Evolutionary conservation across 106 monocot species (phyloP).

Genomic region (Iris macrosiphon): DNA sequence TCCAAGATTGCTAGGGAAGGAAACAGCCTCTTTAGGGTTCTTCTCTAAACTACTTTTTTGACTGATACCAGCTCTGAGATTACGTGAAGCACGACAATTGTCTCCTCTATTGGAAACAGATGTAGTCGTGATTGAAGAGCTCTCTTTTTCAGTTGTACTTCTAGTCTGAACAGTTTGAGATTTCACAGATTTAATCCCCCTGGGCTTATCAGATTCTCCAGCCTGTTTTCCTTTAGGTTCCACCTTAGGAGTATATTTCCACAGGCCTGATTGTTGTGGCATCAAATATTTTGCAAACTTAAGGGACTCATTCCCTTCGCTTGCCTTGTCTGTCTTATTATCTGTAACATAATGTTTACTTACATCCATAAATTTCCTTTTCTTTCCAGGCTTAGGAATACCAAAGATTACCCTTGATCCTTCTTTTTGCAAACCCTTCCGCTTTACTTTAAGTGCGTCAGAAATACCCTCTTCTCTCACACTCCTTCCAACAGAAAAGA

Average conservation of each 20-base stretch:
- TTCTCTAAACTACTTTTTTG: slow-evolving; percentile 23
- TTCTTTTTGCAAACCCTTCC: slow-evolving; percentile 64
- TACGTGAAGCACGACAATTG: slow-evolving; percentile 3
- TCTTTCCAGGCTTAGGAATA: slow-evolving; percentile 94
- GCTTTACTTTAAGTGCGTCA: slow-evolving; percentile 28
- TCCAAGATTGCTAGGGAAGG: slow-evolving; percentile 9
- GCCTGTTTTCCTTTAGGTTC: slow-evolving; percentile 40
- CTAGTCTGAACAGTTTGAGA: slow-evolving; percentile 25
- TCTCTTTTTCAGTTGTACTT: slow-evolving; percentile 30
- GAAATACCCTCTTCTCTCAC: slow-evolving; percentile 29
- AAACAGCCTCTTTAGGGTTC: slow-evolving; percentile 11
- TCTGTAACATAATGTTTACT: slow-evolving; percentile 82
- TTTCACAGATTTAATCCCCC: slow-evolving; percentile 32
- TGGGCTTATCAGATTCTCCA: slow-evolving; percentile 31
- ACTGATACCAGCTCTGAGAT: slow-evolving; percentile 12
- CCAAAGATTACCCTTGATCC: slow-evolving; percentile 86
- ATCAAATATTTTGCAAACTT: slow-evolving; percentile 60
- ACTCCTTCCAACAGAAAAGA: slow-evolving; percentile 58
- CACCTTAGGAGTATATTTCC: slow-evolving; percentile 38
- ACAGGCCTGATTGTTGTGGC: slow-evolving; percentile 48
- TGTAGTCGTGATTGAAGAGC: slow-evolving; percentile 5
- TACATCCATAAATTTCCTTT: slow-evolving; percentile 96
- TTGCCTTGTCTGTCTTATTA: slow-evolving; percentile 37
- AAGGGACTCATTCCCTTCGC: slow-evolving; percentile 28
- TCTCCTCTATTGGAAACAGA: slow-evolving; percentile 23